Conservation (phyloP, 2,329 filamentous ascomycete genomes). For the Penicillium carneum region DNA sequence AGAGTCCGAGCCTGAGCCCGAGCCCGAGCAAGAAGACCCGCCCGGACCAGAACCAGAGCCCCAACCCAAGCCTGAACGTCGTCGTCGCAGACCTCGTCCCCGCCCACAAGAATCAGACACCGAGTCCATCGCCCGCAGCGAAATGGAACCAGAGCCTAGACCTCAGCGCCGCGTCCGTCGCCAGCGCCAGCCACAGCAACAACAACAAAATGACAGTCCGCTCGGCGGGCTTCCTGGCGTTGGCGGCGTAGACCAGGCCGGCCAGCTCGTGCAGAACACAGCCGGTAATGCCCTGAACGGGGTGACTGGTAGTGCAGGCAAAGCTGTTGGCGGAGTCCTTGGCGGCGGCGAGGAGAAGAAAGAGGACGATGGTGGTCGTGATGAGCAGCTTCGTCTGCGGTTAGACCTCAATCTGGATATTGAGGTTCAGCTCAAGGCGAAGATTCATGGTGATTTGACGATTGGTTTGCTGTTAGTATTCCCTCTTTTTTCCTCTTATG, state of each 20-base stretch:
- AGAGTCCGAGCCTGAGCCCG: conserved; percentile 44
- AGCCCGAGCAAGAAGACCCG: conserved; percentile 26
- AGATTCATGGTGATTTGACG: conserved; percentile 83
- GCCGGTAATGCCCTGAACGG: conserved; percentile 57
- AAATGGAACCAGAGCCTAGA: conserved; percentile 54
- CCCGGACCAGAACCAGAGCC: conserved; percentile 46
- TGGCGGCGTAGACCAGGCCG: conserved; percentile 64
- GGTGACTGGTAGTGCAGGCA: conserved; percentile 50
- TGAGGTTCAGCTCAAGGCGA: conserved; percentile 84
- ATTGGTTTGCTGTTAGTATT: conserved; percentile 75
- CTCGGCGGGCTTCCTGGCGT: conserved; percentile 52
- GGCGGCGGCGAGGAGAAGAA: conserved; percentile 47
- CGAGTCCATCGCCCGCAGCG: conserved; percentile 60
- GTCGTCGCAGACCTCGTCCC: conserved; percentile 32
- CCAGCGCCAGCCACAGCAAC: conserved; percentile 59
- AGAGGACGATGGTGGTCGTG: conserved; percentile 57
- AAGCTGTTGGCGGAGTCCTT: conserved; percentile 51
- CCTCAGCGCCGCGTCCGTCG: conserved; percentile 44
- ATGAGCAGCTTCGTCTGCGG: conserved; percentile 73
- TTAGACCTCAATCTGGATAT: conserved; percentile 82
- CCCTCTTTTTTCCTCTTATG: background rate
- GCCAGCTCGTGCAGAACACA: conserved; percentile 61
- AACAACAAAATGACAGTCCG: conserved; percentile 51
- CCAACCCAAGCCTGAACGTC: conserved; percentile 55
- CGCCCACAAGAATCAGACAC: conserved; percentile 54